These are phyloP conservation scores for Pythium vanterpoolii DNA, from an alignment of 352 stramenopile genomes.

Conservation along the genomic window DNA sequence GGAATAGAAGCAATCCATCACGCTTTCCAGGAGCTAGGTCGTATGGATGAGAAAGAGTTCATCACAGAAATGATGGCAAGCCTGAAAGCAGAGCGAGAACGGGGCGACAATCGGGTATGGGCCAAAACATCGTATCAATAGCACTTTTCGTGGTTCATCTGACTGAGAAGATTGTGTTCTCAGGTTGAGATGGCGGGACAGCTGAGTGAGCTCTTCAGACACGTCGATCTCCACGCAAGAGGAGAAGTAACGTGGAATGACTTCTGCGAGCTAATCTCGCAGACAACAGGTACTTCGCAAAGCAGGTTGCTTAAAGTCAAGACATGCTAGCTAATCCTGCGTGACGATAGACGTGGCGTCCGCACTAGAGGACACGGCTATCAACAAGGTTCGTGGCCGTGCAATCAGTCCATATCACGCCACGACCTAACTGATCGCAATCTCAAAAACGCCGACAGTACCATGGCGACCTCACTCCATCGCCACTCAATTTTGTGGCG, in stretches of 20 bases:
- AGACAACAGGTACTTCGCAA: constrained; percentile 33
- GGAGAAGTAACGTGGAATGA: constrained; percentile 37
- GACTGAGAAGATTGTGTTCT: background rate
- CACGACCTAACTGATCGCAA: constrained; percentile 31
- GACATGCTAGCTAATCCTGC: background rate
- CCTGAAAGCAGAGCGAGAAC: constrained; percentile 19
- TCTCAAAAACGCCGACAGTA: background rate
- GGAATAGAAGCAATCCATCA: constrained; percentile 33
- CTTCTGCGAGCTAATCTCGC: constrained; percentile 45
- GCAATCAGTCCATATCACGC: background rate
- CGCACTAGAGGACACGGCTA: constrained; percentile 19
- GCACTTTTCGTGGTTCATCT: background rate
- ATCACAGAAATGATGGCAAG: constrained; percentile 31
- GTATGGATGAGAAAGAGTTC: constrained; percentile 44
- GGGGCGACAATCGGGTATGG: constrained; percentile 28
- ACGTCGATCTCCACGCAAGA: constrained; percentile 34
- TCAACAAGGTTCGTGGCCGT: constrained; percentile 20
- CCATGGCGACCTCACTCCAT: background rate
- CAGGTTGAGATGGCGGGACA: constrained; percentile 36
- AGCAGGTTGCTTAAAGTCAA: no score
- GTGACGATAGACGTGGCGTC: constrained; percentile 3
- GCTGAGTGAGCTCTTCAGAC: constrained; percentile 34
- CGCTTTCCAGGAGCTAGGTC: constrained; percentile 32
- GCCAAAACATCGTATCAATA: background rate
- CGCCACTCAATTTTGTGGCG: constrained; percentile 32